Base-by-base conservation (phyloP, 2,329 filamentous ascomycete genomes). In the Colletotrichum sp. region DNA sequence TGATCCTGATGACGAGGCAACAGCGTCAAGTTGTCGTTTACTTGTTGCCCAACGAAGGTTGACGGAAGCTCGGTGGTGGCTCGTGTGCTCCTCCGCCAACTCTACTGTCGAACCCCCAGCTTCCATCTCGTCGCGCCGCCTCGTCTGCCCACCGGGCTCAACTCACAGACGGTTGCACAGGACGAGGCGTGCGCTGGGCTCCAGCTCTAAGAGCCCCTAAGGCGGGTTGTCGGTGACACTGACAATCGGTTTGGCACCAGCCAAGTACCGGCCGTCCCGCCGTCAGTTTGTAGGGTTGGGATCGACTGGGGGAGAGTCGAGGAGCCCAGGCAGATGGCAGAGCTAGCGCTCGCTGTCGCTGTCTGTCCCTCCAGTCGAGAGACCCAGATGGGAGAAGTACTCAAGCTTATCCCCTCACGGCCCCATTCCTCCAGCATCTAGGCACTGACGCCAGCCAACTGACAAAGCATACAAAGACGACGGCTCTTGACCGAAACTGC, bases 231-330 rank as follows among this genome's bases (percentile, higher is more conserved):
- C 44, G 39, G 63, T 49, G 66, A 70, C 26, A 60, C n/a, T 68
- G 64, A 60, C 70, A 39, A 57, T 49, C 26, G 44, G 26, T 59
- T 64, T 59, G 69, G 44, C 63, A 34, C 73, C 69, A 72, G 16
- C 24, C 34, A 63, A 73, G 63, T 72, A 73, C 57, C 70, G 70
- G 70, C 70, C 49, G 21, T 60, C 64, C 73, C 59, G 44, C 44
- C 64, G 71, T 69, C 64, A 64, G 21, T 63, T 68, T 39, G 69
- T 26, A 57, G 57, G 39, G 64, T 34, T 34, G 39, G 30, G 73
- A 73, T 76, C 57, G 73, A 68, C 73, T 63, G 28, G 62, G 64
- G 32, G 4, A 36, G 64, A 55, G 44, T 49, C 18, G 39, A 49
- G 39, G 39, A 18, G 39, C 39, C 39, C 39, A 44, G 39, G 39